Evolutionary conservation across 179 eudicot species (phyloP).

Genomic region (Drosera spatulata): DNA sequence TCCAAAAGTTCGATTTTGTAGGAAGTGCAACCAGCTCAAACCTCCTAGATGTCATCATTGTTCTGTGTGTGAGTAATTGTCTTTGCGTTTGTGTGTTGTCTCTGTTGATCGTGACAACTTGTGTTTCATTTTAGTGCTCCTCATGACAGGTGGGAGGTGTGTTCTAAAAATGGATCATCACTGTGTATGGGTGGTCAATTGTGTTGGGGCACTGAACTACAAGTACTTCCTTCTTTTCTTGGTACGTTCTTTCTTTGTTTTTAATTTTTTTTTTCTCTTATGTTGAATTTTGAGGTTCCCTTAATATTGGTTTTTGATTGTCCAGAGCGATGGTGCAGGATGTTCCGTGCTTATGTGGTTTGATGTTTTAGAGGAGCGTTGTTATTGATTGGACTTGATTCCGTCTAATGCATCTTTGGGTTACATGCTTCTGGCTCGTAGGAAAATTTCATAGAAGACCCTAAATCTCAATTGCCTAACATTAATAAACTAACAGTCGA

Average conservation of each 20-base stretch:
- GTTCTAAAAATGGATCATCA: slow-evolving; percentile 99
- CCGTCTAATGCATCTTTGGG: no score
- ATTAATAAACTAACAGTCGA: no score
- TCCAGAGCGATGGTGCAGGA: no score
- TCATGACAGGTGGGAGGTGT: slow-evolving; percentile 76
- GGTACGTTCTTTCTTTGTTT: slow-evolving; percentile 27
- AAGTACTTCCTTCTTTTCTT: slow-evolving; percentile 96
- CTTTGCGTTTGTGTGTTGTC: not conserved
- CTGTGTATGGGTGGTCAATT: slow-evolving; percentile 99
- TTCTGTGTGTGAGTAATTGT: slow-evolving; percentile 83
- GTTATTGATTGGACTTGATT: not conserved
- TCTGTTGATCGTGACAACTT: not conserved
- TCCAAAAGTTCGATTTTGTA: slow-evolving; percentile 61
- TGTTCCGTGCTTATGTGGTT: not conserved
- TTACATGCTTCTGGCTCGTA: not conserved
- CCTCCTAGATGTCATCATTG: slow-evolving; percentile 99
- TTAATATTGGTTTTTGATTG: no score
- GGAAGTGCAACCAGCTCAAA: slow-evolving; percentile 89
- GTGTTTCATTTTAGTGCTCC: slow-evolving; percentile 6
- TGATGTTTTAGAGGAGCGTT: not conserved
- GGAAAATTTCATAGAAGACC: not conserved
- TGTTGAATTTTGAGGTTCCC: not conserved
- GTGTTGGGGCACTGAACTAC: slow-evolving; percentile 96
- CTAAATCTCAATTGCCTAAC: no score
- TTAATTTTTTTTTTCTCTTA: not conserved